Percentiles rank a stretch among this genome's conserved stretches.
Evolutionary conservation across 192 early-diverging fungal species (phyloP).

Genomic region (Coemansia sp.): DNA sequence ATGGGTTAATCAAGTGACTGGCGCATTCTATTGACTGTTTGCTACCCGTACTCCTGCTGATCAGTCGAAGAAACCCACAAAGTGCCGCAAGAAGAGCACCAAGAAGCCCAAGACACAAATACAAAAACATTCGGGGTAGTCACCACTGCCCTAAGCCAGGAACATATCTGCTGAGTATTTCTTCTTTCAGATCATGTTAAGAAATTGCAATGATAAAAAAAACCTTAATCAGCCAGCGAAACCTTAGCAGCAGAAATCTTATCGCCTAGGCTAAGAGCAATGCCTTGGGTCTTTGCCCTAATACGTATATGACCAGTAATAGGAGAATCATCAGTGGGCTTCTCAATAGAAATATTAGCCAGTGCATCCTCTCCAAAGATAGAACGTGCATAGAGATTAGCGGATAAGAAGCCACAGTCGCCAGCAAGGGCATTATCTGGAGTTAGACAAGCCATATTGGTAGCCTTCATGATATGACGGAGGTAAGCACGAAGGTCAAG

Average conservation of each 20-base stretch:
- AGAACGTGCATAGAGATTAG: conserved; percentile 93
- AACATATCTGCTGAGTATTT: no score
- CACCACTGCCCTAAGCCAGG: no score
- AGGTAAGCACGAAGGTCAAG: conserved; percentile 87
- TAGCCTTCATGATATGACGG: conserved; percentile 90
- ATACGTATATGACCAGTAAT: conserved; percentile 97
- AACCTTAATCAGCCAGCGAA: conserved; percentile 6
- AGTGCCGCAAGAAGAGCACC: no score
- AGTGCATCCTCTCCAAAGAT: conserved; percentile 99
- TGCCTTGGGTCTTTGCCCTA: conserved; percentile 97
- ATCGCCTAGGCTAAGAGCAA: conserved; percentile 91
- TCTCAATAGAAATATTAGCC: conserved; percentile 95
- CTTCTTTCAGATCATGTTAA: no score
- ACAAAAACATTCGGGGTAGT: no score
- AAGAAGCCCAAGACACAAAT: no score
- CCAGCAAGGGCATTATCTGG: conserved; percentile 88
- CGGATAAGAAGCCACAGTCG: conserved; percentile 96
- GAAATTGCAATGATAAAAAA: not conserved
- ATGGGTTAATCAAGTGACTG: no score
- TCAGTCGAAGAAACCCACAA: no score
- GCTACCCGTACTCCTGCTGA: no score
- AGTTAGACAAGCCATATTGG: conserved; percentile 98
- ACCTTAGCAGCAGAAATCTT: conserved; percentile 63
- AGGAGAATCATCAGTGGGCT: conserved; percentile 63
- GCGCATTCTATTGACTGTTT: no score